Conservation (phyloP, 805 yeast genomes). For the Candida koratica region DNA sequence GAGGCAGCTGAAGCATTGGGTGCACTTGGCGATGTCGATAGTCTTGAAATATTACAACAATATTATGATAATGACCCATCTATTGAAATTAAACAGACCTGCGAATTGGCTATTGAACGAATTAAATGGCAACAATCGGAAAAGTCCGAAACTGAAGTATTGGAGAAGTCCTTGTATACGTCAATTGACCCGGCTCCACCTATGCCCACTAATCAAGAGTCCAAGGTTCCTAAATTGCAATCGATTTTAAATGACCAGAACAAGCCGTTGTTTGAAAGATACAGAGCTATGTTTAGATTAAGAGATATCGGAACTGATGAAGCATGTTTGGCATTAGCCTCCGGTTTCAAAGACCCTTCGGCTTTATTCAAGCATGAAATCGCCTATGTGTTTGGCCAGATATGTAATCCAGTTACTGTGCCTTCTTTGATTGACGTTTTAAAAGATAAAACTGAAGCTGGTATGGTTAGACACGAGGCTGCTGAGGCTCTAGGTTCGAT, state of each 20-base stretch:
- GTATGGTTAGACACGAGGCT: slow-evolving; percentile 99
- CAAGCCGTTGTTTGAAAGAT: slow-evolving; percentile 84
- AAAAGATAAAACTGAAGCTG: slow-evolving; percentile 76
- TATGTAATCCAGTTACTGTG: slow-evolving; percentile 88
- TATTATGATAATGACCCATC: slow-evolving; percentile 71
- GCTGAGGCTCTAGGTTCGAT: slow-evolving; percentile 98
- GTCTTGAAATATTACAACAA: slow-evolving; percentile 60
- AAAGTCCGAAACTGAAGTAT: slow-evolving; percentile 56
- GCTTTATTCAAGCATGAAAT: slow-evolving; percentile 97
- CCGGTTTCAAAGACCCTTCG: slow-evolving; percentile 84
- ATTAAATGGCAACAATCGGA: slow-evolving; percentile 87
- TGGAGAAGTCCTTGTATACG: slow-evolving; percentile 73
- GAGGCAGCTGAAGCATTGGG: slow-evolving; percentile 99
- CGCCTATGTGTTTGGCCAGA: slow-evolving; percentile 97
- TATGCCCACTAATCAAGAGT: slow-evolving; percentile 53
- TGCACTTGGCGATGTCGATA: slow-evolving; percentile 80
- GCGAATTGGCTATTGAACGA: slow-evolving; percentile 94
- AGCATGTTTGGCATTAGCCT: slow-evolving; percentile 86
- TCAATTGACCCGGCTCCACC: slow-evolving; percentile 99
- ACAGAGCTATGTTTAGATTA: slow-evolving; percentile 96
- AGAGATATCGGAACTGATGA: slow-evolving; percentile 93
- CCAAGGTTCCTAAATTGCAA: slow-evolving; percentile 64
- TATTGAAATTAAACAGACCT: slow-evolving; percentile 90
- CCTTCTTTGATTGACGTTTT: slow-evolving; percentile 83
- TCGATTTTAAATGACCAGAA: slow-evolving; percentile 68